A percentile compares a stretch with the other conserved stretches of the same genome.
Conservation (phyloP, 768 basidiomycete genomes). For the Galerina sulciceps region DNA sequence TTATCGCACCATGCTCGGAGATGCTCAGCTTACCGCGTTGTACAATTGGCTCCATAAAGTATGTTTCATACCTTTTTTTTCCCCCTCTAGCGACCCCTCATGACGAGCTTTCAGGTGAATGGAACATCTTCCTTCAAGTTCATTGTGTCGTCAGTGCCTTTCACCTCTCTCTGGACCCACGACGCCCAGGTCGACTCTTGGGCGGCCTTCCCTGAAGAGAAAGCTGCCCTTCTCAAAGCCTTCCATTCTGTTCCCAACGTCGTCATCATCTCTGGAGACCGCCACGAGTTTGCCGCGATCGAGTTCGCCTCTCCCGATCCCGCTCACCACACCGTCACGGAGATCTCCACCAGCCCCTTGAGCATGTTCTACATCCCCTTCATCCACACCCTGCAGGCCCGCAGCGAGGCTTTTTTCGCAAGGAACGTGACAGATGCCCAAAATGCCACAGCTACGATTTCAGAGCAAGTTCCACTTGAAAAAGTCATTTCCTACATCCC, state of each 20-base stretch:
- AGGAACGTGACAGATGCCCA: slow-evolving; percentile 26
- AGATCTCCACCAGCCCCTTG: slow-evolving; percentile 73
- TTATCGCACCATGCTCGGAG: slow-evolving; percentile 71
- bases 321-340: slow-evolving; percentile 48
- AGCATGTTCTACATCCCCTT: slow-evolving; percentile 74
- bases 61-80: slow-evolving; percentile 10
- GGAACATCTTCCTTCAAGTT: slow-evolving; percentile 78
- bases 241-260: slow-evolving; percentile 74
- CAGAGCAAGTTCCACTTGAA: slow-evolving; percentile 50
- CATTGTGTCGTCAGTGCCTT: slow-evolving; percentile 73
- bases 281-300: slow-evolving; percentile 80
- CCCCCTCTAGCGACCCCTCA: not conserved
- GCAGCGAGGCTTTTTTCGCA: slow-evolving; percentile 47
- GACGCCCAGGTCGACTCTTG: slow-evolving; percentile 71
- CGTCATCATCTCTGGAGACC: slow-evolving; percentile 70
- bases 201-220: slow-evolving; percentile 67
- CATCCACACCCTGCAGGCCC: slow-evolving; percentile 50
- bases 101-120: slow-evolving; percentile 51
- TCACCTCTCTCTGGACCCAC: slow-evolving; percentile 72
- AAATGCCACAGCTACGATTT: slow-evolving; percentile 11
- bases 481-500: slow-evolving; percentile 63
- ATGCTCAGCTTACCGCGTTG: slow-evolving; percentile 61
- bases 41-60: slow-evolving; percentile 66
- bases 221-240: slow-evolving; percentile 55
- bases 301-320: slow-evolving; percentile 51